Base-by-base conservation (phyloP, 345 rosid genomes). In the Cochlearia excelsa region DNA sequence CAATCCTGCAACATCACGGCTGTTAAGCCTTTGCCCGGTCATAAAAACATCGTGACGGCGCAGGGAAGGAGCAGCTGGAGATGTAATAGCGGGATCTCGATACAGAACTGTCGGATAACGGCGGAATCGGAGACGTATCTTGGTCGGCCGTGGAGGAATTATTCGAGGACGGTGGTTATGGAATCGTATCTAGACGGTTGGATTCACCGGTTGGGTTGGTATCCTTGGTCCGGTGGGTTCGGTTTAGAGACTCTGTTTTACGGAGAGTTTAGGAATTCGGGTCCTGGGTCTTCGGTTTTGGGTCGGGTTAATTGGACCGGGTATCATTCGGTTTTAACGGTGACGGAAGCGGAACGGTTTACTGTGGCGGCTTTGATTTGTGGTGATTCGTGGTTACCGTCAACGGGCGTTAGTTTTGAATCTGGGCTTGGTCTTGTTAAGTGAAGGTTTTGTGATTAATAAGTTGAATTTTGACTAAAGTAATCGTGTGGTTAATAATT, bases 141-240 rank as follows among this genome's bases (percentile, higher is more conserved):
- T 0, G 94, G 94, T 1, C 75, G 89, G 47, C 89, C 94, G 5
- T 86, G 89, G 94, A 68, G 69, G 61, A 29, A 62, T 38, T 86
- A 83, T 56, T 81, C 94, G 1, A 75, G 89, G 57, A 81, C 87
- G 26, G 85, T 86, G 45, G 77, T 71, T 45, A 68, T 86, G 84
- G 63, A 72, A 54, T 78, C 85, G 0, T 81, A 28, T 3, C 70
- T 86, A 9, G 85, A 74, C 5, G 69, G 82, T 1, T 52, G 73
- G 26, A 67, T 83, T 23, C 29, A 70, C 2, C 85, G 85, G n/a
- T 57, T 72, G 1, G 89, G 89, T 7, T 86, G 94, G 83, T 74
- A 72, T 31, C 39, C 67, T 16, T 81, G 85, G 82, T 16, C 45
- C 0, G 68, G 74, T 3, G 5, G 31, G 3, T 79, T 70, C n/a